Evolutionary conservation across 192 early-diverging fungal species (phyloP).

Genomic region (Linnemannia schmuckeri): DNA sequence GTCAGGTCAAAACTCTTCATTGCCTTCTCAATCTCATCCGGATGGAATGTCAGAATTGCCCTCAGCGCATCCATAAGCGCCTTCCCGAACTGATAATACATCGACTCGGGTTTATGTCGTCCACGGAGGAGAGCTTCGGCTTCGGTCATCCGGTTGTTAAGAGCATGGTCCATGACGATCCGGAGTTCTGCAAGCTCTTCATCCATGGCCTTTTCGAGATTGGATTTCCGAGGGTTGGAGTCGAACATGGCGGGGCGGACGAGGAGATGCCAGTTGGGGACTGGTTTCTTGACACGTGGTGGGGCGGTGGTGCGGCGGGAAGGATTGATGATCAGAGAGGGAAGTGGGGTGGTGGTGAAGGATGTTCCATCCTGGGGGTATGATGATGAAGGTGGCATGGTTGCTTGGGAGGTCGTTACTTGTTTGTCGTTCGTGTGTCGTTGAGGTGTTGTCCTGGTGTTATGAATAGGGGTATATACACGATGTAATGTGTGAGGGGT

Average conservation of each 20-base stretch:
- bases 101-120: conserved; percentile 62
- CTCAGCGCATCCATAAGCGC: conserved; percentile 75
- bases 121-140: conserved; percentile 69
- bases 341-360: neutral
- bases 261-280: conserved; percentile 49
- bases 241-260: conserved; percentile 47
- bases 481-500: neutral
- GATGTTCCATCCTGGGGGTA: neutral
- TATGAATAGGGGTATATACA: neutral
- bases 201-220: conserved; percentile 58
- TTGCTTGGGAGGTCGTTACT: neutral
- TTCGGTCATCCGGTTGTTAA: conserved; percentile 81
- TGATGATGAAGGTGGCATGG: neutral
- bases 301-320: conserved; percentile 17
- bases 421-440: neutral
- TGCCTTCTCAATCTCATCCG: conserved; percentile 75
- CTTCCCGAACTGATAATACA: conserved; percentile 83
- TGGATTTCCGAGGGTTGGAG: conserved; percentile 45
- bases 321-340: conserved; percentile 28
- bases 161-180: conserved; percentile 77
- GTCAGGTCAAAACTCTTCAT: conserved; percentile 73
- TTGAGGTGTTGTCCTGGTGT: too few relatives aligned
- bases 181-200: conserved; percentile 73
- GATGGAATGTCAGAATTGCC: conserved; percentile 84
- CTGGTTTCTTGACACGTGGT: conserved; percentile 20